These are phyloP conservation scores for Phycomyces blakesleeanus DNA, from an alignment of 192 early-diverging fungal genomes.

Conservation along the genomic window DNA sequence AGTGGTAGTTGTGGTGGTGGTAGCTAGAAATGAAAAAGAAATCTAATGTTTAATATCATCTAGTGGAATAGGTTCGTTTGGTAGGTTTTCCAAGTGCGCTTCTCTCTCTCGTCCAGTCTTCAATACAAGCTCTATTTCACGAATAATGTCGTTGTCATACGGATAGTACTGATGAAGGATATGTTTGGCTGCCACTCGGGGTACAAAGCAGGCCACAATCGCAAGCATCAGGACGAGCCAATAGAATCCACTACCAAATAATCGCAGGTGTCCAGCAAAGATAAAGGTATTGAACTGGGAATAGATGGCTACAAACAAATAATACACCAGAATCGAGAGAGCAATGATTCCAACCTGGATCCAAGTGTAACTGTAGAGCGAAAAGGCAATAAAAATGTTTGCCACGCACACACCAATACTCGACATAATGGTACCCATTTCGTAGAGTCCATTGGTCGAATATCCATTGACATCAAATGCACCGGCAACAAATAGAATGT, in stretches of 20 bases:
- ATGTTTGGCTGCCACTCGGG: slow-evolving; percentile 67
- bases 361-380: slow-evolving; percentile 74
- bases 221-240: slow-evolving; percentile 66
- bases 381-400: slow-evolving; percentile 77
- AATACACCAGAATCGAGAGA: slow-evolving; percentile 50
- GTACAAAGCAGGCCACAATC: slow-evolving; percentile 63
- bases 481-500: slow-evolving; percentile 44
- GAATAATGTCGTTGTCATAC: slow-evolving; percentile 80
- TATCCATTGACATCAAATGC: slow-evolving; percentile 35
- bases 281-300: slow-evolving; percentile 38
- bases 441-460: slow-evolving; percentile 55
- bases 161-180: slow-evolving; percentile 67
- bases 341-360: slow-evolving; percentile 49
- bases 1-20: background rate
- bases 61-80: too few species aligned
- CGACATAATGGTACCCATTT: slow-evolving; percentile 69
- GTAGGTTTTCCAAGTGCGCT: too few species aligned
- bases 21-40: background rate
- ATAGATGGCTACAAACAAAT: slow-evolving; percentile 60
- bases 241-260: slow-evolving; percentile 64
- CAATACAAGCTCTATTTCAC: slow-evolving; percentile 61
- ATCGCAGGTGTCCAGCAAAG: slow-evolving; percentile 34
- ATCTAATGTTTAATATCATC: background rate
- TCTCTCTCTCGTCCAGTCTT: slow-evolving; percentile 3
- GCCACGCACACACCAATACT: slow-evolving; percentile 68